Conservation (phyloP, 1,139 yeast species). For the Meyerozyma smithsonii region DNA sequence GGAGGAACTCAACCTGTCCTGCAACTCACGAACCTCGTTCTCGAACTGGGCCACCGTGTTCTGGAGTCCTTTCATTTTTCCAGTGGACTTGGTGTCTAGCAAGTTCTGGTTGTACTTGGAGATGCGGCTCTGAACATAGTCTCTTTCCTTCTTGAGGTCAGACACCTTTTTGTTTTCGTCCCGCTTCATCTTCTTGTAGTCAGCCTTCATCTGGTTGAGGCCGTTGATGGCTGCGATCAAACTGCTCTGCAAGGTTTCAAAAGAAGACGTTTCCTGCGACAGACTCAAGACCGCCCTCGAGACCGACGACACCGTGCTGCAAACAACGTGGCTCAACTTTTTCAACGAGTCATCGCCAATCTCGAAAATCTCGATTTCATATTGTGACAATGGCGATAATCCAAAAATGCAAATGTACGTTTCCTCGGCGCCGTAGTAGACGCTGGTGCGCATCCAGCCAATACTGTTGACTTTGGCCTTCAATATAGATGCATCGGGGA, state of each 20-base stretch:
- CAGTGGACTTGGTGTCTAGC: conserved; percentile 26
- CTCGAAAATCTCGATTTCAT: conserved; percentile 57
- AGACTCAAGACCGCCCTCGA: conserved; percentile 28
- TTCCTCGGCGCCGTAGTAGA: conserved; percentile 35
- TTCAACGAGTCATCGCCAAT: conserved; percentile 17
- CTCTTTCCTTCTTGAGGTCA: conserved; percentile 55
- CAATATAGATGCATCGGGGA: conserved; percentile 21
- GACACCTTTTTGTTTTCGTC: conserved; percentile 55
- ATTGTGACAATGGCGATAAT: conserved; percentile 62
- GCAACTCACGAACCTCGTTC: conserved; percentile 27
- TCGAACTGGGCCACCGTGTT: conserved; percentile 41
- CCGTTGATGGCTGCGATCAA: conserved; percentile 57
- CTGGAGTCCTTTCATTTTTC: conserved; percentile 40
- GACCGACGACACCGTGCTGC: conserved; percentile 35
- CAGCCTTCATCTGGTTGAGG: conserved; percentile 44
- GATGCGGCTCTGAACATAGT: conserved; percentile 46
- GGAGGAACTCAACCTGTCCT: conserved; percentile 17
- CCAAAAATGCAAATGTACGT: conserved; percentile 52
- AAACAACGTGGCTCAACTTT: conserved; percentile 20
- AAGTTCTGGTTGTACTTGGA: conserved; percentile 23
- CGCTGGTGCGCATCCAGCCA: conserved; percentile 47
- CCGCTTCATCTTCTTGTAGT: conserved; percentile 54
- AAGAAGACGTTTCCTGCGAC: conserved; percentile 43
- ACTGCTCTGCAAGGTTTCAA: conserved; percentile 59
- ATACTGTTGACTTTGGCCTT: conserved; percentile 55